These are phyloP conservation scores for Plasmodium knowlesi DNA, from an alignment of 169 alveolate species.

Conservation along the genomic window DNA sequence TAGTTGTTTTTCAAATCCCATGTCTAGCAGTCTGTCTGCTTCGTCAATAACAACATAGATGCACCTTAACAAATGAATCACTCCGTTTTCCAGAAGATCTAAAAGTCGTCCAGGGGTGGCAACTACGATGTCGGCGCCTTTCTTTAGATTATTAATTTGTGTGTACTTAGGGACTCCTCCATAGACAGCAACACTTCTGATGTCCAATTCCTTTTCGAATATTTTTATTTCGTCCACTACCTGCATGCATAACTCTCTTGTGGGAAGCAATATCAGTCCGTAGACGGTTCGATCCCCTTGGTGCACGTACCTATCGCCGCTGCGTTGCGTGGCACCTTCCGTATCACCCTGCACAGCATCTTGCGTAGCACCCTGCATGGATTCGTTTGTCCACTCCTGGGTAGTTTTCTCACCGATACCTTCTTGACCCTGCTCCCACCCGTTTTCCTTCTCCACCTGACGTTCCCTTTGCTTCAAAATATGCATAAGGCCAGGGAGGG, in stretches of 20 bases:
- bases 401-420: conserved; percentile 35
- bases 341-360: not conserved
- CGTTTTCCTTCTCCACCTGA: not conserved
- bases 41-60: conserved; percentile 96
- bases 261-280: conserved; percentile 88
- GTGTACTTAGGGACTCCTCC: conserved; percentile 89
- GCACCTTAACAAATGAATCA: conserved; percentile 89
- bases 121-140: conserved; percentile 95
- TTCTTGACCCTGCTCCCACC: conserved; percentile 79
- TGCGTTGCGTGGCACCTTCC: conserved; percentile 41
- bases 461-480: conserved; percentile 85
- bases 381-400: not conserved
- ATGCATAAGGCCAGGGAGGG: conserved; percentile 93
- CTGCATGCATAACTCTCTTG: conserved; percentile 92
- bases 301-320: conserved; percentile 59
- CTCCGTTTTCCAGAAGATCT: conserved; percentile 91
- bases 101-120: conserved; percentile 98
- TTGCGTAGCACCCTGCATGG: too few species aligned
- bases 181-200: conserved; percentile 86
- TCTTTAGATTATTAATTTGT: conserved; percentile 82
- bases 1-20: conserved; percentile 96
- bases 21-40: conserved; percentile 98
- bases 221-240: conserved; percentile 82
- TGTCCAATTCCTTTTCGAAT: conserved; percentile 79
- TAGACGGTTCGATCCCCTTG: conserved; percentile 79